These are phyloP conservation scores for Rhodotorula babjevae DNA, from an alignment of 768 basidiomycete genomes.

Conservation along the genomic window DNA sequence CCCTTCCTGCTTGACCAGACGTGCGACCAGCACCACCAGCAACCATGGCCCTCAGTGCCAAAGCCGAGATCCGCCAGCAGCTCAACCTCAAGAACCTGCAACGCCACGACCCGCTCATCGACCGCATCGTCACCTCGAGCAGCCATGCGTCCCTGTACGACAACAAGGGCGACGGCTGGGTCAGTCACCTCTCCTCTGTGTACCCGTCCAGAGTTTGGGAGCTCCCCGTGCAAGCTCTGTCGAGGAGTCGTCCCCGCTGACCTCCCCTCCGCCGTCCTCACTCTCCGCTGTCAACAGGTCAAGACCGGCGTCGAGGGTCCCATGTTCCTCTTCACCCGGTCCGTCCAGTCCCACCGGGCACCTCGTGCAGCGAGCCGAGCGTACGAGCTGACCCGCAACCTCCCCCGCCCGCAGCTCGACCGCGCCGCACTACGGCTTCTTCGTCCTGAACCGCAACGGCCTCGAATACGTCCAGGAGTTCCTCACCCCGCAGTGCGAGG, in stretches of 20 bases:
- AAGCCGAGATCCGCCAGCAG: constrained; percentile 17
- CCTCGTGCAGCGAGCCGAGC: not conserved
- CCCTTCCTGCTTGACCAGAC: no score
- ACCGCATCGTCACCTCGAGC: constrained; percentile 10
- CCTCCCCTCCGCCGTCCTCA: no score
- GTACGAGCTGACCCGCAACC: not conserved
- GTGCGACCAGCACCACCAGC: no score
- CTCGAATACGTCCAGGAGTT: constrained; percentile 40
- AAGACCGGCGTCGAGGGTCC: constrained; percentile 41
- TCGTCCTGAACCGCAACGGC: constrained; percentile 41
- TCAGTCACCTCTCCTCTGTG: not conserved
- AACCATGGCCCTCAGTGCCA: not conserved
- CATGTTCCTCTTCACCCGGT: constrained; percentile 42
- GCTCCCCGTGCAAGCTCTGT: no score
- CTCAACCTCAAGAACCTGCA: constrained; percentile 34
- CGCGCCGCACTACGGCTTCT: constrained; percentile 40
- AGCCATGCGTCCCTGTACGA: constrained; percentile 24
- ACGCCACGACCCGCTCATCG: constrained; percentile 26
- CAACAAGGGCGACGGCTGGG: constrained; percentile 30
- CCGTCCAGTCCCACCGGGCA: not conserved
- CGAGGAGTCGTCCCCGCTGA: not conserved
- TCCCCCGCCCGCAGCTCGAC: constrained; percentile 7
- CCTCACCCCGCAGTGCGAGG: constrained; percentile 36
- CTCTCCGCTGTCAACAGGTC: constrained; percentile 18
- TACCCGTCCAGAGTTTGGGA: no score